Conservation (phyloP, 495 filamentous ascomycete genomes). For the Tricharina praecox region DNA sequence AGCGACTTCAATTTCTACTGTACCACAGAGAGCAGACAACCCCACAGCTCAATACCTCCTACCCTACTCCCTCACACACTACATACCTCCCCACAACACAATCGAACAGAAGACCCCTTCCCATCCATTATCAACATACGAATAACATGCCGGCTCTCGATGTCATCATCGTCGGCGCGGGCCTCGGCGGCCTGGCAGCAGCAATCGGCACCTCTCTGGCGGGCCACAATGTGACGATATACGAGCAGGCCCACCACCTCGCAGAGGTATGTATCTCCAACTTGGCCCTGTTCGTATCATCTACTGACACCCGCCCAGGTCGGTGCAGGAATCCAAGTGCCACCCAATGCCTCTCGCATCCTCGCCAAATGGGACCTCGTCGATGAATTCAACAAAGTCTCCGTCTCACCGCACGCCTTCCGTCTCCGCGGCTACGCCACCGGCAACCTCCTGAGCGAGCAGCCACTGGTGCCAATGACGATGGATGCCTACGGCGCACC, state of each 20-base stretch:
- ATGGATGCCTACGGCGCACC: slow-evolving; percentile 33
- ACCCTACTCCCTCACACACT: too few species aligned
- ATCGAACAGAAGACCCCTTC: too few species aligned
- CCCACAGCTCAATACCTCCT: too few species aligned
- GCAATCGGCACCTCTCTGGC: slow-evolving; percentile 43
- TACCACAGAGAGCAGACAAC: too few species aligned
- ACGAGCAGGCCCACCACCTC: slow-evolving; percentile 47
- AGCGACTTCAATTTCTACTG: too few species aligned
- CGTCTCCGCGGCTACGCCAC: slow-evolving; percentile 21
- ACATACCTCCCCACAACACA: too few species aligned
- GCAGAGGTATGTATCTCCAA: slow-evolving; percentile 33
- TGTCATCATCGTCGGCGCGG: slow-evolving; percentile 47
- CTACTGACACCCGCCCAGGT: slow-evolving; percentile 16
- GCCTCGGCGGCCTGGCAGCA: slow-evolving; percentile 48
- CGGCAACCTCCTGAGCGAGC: slow-evolving; percentile 26
- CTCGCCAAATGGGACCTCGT: slow-evolving; percentile 25
- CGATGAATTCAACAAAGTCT: slow-evolving; percentile 7
- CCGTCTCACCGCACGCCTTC: slow-evolving; percentile 14
- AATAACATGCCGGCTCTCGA: slow-evolving; percentile 13
- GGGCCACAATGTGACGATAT: slow-evolving; percentile 43
- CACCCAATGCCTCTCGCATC: slow-evolving; percentile 30
- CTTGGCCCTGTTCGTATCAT: slow-evolving; percentile 21
- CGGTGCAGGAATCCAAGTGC: slow-evolving; percentile 34
- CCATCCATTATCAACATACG: too few species aligned
- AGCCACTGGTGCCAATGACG: slow-evolving; percentile 26